Evolutionary conservation across 306 rosid genomes (phyloP).

Genomic region (Gleditsia sinensis): DNA sequence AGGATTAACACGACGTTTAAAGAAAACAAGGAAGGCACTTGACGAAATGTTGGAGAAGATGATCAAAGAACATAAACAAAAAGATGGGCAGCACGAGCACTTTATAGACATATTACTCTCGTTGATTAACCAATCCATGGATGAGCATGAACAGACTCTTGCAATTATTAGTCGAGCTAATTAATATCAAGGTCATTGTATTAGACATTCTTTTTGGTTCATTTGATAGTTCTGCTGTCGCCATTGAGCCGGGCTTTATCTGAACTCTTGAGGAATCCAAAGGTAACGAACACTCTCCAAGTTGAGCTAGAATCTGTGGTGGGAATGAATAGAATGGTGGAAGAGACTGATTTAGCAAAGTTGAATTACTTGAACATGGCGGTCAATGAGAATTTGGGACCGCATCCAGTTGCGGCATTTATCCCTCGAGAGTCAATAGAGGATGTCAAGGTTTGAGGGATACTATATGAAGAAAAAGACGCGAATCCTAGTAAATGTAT

Average conservation of each 20-base stretch:
- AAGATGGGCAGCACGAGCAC: background rate
- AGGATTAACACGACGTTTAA: background rate
- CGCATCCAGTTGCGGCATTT: conserved; percentile 36
- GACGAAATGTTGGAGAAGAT: conserved; percentile 25
- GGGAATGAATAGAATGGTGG: conserved; percentile 42
- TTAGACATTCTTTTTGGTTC: conserved; percentile 37
- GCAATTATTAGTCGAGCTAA: conserved; percentile 23
- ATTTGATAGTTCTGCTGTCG: conserved; percentile 25
- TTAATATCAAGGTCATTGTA: conserved; percentile 43
- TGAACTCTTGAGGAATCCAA: conserved; percentile 45
- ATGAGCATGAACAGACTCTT: conserved; percentile 20
- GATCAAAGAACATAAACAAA: conserved; percentile 30
- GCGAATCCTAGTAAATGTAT: conserved; percentile 36
- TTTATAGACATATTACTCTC: conserved; percentile 40
- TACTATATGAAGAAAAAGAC: conserved; percentile 39
- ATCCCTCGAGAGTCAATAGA: conserved; percentile 35
- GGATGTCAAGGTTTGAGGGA: conserved; percentile 41
- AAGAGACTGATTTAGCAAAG: conserved; percentile 41
- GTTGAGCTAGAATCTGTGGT: conserved; percentile 42
- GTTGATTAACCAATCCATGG: background rate
- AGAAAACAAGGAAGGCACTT: background rate
- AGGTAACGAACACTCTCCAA: conserved; percentile 49
- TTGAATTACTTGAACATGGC: conserved; percentile 44
- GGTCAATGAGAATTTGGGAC: conserved; percentile 46
- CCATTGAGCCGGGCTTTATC: conserved; percentile 49